Conservation (phyloP, 2,329 filamentous ascomycete genomes). For the Fusarium heterosporum region DNA sequence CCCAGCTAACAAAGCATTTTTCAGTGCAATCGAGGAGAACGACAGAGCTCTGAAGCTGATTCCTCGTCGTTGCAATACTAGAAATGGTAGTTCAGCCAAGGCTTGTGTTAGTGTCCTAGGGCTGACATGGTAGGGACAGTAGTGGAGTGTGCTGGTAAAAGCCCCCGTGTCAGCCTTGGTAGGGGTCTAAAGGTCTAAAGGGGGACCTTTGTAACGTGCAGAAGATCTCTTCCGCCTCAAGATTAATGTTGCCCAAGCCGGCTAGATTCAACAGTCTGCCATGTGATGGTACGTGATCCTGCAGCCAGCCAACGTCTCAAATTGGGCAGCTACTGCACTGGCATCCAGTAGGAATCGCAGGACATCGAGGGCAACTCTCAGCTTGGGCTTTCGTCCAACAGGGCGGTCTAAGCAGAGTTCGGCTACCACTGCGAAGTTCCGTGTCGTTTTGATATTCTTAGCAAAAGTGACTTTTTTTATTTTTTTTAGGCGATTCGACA, state of each 20-base stretch:
- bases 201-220: constrained; percentile 13
- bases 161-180: constrained; percentile 31
- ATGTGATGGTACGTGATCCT: neutral
- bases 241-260: constrained; percentile 30
- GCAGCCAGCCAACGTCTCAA: constrained; percentile 21
- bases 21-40: neutral
- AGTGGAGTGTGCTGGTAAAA: constrained; percentile 26
- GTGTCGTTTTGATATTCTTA: constrained; percentile 26
- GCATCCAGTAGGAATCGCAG: constrained; percentile 8
- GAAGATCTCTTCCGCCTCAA: constrained; percentile 19
- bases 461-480: constrained; percentile 5
- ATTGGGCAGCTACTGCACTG: constrained; percentile 12
- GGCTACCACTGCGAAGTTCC: constrained; percentile 31
- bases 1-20: neutral
- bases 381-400: constrained; percentile 21
- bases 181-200: neutral
- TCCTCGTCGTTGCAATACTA: neutral
- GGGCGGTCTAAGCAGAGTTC: constrained; percentile 30
- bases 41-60: neutral
- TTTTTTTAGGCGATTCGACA: too few species aligned
- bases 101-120: constrained; percentile 42
- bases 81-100: constrained; percentile 15
- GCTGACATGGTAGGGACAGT: constrained; percentile 37
- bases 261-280: constrained; percentile 11
- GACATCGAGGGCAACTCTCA: constrained; percentile 12